phyloP scores from a whole-genome alignment of 768 basidiomycete genomes.

The Steccherinum ochraceum region DNA sequence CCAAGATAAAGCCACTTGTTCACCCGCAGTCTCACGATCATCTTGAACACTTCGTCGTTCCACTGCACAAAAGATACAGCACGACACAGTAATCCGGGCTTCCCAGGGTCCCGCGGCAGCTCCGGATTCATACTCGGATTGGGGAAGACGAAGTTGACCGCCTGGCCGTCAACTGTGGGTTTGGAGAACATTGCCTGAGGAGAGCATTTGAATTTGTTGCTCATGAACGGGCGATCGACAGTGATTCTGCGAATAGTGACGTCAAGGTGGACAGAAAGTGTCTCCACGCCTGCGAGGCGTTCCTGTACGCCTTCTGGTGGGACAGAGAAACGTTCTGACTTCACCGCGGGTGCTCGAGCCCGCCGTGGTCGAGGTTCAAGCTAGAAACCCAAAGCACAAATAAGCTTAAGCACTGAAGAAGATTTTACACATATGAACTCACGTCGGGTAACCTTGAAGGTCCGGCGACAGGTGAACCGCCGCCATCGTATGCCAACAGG shows the following conservation, averaged over 20 bases:
- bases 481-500: too few species aligned
- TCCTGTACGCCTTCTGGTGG: neutral
- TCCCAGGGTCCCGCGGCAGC: conserved; percentile 6
- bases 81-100: conserved; percentile 8
- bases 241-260: neutral
- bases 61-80: conserved; percentile 1
- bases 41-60: conserved; percentile 1
- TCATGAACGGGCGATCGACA: neutral
- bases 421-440: too few species aligned
- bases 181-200: neutral
- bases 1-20: conserved; percentile 6
- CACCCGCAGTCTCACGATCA: conserved; percentile 2
- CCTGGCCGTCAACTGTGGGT: neutral
- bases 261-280: neutral
- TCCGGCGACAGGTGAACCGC: too few species aligned
- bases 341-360: neutral
- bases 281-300: neutral
- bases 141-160: conserved; percentile 10
- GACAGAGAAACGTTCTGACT: neutral
- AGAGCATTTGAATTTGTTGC: neutral
- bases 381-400: neutral
- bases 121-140: conserved; percentile 8
- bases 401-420: too few species aligned
- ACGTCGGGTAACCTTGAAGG: too few species aligned
- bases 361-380: neutral